Conservation (phyloP, 306 rosid species). For the Chamaecrista fasciculata region DNA sequence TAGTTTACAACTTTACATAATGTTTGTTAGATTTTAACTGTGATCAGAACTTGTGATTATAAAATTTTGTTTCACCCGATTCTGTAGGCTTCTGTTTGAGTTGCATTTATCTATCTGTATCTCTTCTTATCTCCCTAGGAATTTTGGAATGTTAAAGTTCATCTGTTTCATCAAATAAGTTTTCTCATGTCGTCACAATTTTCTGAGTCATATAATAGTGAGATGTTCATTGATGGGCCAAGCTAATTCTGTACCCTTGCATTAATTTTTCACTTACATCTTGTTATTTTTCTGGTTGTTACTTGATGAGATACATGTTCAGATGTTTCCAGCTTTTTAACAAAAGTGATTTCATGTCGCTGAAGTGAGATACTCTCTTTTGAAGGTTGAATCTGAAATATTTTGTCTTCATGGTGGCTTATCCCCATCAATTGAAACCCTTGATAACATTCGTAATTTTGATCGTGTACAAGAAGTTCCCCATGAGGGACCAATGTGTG, state of each 20-base stretch:
- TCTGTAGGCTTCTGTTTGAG: background rate
- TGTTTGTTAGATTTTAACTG: background rate
- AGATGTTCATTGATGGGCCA: background rate
- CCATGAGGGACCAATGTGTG: slow-evolving; percentile 80
- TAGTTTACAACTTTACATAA: background rate
- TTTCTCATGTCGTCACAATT: background rate
- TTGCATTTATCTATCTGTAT: background rate
- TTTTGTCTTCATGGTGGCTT: slow-evolving; percentile 75
- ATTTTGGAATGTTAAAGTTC: too few relatives aligned
- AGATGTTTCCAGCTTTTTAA: background rate
- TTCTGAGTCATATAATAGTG: background rate
- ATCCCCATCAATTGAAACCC: slow-evolving; percentile 75
- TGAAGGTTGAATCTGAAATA: slow-evolving; percentile 70
- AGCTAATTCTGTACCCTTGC: background rate
- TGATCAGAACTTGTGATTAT: background rate
- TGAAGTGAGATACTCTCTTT: background rate
- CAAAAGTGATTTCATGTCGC: background rate
- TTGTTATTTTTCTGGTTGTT: background rate
- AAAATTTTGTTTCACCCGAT: background rate
- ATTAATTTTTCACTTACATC: background rate
- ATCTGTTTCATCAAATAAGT: too few relatives aligned
- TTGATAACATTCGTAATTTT: slow-evolving; percentile 63
- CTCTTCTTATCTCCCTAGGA: background rate
- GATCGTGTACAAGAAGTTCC: slow-evolving; percentile 85
- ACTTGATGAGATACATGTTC: background rate